These are phyloP conservation scores for Mycena amicta DNA, from an alignment of 768 basidiomycete genomes.

Conservation along the genomic window DNA sequence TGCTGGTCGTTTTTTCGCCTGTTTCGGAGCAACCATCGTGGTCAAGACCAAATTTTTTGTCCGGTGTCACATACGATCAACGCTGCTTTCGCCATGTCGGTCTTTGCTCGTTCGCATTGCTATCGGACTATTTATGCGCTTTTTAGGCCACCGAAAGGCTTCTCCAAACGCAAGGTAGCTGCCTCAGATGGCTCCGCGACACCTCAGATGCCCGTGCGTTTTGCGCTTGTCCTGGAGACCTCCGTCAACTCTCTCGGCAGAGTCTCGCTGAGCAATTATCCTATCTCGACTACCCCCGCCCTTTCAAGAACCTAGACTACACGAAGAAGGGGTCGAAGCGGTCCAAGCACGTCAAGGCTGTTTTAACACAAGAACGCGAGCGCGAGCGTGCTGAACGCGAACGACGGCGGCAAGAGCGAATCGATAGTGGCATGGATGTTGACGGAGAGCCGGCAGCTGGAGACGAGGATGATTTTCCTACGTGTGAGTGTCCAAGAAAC, in stretches of 20 bases:
- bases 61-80: neutral
- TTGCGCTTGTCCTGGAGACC: too few species aligned
- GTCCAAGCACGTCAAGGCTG: conserved; percentile 78
- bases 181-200: conserved; percentile 48
- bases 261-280: conserved; percentile 76
- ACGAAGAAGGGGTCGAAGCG: conserved; percentile 69
- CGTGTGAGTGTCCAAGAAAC: conserved; percentile 58
- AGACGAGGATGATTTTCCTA: conserved; percentile 65
- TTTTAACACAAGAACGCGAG: conserved; percentile 79
- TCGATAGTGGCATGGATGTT: conserved; percentile 59
- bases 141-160: conserved; percentile 22
- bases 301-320: conserved; percentile 78
- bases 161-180: conserved; percentile 39
- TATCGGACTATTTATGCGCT: neutral
- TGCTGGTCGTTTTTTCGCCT: conserved; percentile 53
- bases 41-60: neutral
- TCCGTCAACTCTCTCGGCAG: conserved; percentile 36
- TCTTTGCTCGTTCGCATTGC: neutral
- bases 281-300: conserved; percentile 66
- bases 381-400: conserved; percentile 72
- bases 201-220: conserved; percentile 43
- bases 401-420: conserved; percentile 49
- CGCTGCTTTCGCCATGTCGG: neutral
- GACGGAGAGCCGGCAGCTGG: conserved; percentile 41
- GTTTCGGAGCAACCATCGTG: conserved; percentile 46